Evolutionary conservation across 2,329 filamentous ascomycete species (phyloP), one percentile per base, ranked within the genome.

Genomic region (Neofusicoccum sp.): DNA sequence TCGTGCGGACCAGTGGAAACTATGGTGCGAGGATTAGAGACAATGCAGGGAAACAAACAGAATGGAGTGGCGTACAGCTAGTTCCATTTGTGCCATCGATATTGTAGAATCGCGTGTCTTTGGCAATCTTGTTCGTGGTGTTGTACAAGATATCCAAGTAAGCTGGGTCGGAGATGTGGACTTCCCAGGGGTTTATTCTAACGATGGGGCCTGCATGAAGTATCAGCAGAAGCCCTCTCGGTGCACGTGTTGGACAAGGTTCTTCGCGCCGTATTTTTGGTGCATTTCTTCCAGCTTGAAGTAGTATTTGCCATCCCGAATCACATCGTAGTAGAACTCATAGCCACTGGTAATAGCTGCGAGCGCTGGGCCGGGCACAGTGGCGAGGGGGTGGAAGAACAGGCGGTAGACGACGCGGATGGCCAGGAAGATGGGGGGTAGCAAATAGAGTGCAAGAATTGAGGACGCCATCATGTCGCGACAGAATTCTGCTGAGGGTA

Each of bases 121-220:
- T 67, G 38, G 54, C 47, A n/a, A 38, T 12, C 31, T 47, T 56
- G 28, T 40, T 41, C 2, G 45, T 36, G 14, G 24, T 38, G n/a
- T 48, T 44, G 48, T 56, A 62, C 3, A 62, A 31, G n/a, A 49
- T 20, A 20, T 56, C 51, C n/a, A 65, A 70, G 61, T 72, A 74
- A 6, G 62, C 34, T 3, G 66, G 63, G 47, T 71, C 69, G 3
- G 60, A 56, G 49, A 72, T 67, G 20, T 65, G 70, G 6, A 73
- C 60, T 64, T 74, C 71, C 45, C 69, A 57, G 6, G 70, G 71
- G 36, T 65, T 72, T 63, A 73, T 71, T 36, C 71, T 70, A 1
- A 74, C 67, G 14, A 74, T 69, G 1, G 70, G 71, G 2, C 71
- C 70, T 73, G n/a, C n/a, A n/a, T n/a, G n/a, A n/a, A n/a, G 38